Evolutionary conservation across 2,329 filamentous ascomycete species (phyloP).

Genomic region (Penicillium sclerotiorum): DNA sequence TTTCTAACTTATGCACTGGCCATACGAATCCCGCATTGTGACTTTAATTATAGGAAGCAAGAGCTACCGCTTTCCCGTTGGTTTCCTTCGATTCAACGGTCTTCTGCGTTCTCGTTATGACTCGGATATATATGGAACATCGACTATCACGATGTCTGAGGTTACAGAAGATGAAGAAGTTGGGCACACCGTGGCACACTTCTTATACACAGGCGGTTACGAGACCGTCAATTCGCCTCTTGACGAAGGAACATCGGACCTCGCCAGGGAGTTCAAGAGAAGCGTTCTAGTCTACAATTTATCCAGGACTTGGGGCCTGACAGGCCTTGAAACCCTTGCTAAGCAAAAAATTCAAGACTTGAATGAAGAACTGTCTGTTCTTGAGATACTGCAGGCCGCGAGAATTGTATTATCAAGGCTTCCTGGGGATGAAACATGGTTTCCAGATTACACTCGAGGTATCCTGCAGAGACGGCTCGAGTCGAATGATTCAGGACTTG

Average conservation of each 20-base stretch:
- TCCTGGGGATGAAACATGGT: conserved; percentile 10
- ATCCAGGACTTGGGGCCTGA: conserved; percentile 9
- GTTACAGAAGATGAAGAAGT: conserved; percentile 9
- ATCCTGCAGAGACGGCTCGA: conserved; percentile 5
- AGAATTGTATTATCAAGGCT: conserved; percentile 12
- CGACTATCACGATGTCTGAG: conserved; percentile 8
- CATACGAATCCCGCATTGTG: conserved; percentile 9
- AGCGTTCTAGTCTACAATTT: conserved; percentile 13
- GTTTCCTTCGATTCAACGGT: conserved; percentile 9
- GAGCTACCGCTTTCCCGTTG: conserved; percentile 11
- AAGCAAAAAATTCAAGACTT: conserved; percentile 4
- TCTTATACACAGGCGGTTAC: conserved; percentile 14
- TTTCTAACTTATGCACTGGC: conserved; percentile 11
- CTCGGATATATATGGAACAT: no score
- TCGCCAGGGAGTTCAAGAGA: conserved; percentile 14
- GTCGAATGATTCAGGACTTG: conserved; percentile 3
- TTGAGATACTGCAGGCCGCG: neutral
- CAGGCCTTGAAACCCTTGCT: conserved; percentile 10
- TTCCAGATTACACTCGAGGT: conserved; percentile 13
- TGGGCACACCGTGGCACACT: conserved; percentile 11
- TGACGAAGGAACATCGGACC: conserved; percentile 7
- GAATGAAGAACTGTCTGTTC: neutral
- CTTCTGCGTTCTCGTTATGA: neutral
- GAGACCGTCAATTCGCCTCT: conserved; percentile 14
- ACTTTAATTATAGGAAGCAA: conserved; percentile 15